Base-by-base conservation (phyloP, 176 grass and related monocot genomes). In the Oryza australiensis region DNA sequence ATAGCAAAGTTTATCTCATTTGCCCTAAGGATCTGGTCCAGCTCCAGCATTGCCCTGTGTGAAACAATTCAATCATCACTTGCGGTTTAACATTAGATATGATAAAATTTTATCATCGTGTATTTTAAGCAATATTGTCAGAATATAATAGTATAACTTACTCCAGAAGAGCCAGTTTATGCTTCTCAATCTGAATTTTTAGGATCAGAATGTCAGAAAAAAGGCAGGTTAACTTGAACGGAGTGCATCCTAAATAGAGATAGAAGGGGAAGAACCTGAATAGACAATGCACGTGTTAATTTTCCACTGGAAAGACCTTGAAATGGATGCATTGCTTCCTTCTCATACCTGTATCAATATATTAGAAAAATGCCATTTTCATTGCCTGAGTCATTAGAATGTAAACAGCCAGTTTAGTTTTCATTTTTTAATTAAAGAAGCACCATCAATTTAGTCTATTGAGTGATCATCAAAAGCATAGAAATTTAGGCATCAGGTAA, bases 21-120 rank as follows among this genome's bases (percentile, higher is more conserved):
- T 78, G 94, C 88, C 82, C 86, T 91, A 59, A 91, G 89, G 84
- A 95, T 95, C 91, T 97, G 94, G 82, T 97, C 86, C 69, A 93
- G 76, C 68, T 89, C 91, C 4, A 97, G 88, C 66, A 89, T 92
- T 45, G 88, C 91, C 73, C 94, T 97, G 84, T 49, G 38, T 24
- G 74, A 22, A 87, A 30, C 32, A 75, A 72, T 67, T 51, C 22
- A 81, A 65, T 74, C 26, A 73, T 43, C 7, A 79, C 16, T n/a
- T 26, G 1, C 63, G 12, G 8, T 41, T 42, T 60, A 84, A 75
- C 15, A 45, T 55, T 51, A 85, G 15, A 55, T 23, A 26, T 12
- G 20, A 48, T 23, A 85, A 38, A 27, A 57, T 45, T 9, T 9
- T 80, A 40, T 66, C 16, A 76, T 82, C 69, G 46, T 57, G 24